Base-by-base conservation (phyloP, 192 early-diverging fungal species). In the Gryganskiella cystojenkinii region DNA sequence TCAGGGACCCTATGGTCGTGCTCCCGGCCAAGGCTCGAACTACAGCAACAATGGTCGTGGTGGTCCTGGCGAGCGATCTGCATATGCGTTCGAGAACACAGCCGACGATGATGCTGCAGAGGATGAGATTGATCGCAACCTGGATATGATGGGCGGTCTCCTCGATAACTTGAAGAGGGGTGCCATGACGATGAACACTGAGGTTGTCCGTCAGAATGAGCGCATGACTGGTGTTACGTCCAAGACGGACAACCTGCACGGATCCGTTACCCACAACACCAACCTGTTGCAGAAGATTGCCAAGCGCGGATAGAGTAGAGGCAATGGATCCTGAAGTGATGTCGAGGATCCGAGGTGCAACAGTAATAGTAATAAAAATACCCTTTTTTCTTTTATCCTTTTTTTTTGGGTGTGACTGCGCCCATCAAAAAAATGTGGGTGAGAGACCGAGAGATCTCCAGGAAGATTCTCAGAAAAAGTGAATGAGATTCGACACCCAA, bases 1-100 rank as follows among this genome's bases (percentile, higher is more conserved):
- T 15, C 76, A 87, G 4, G 72, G 83, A 22, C 53, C 62, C 14
- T 75, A 78, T 58, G 70, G 75, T 11, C 67, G 80, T 14, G 56
- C 35, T 14, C 47, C 64, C 5, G 40, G 35, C 44, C 25, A 67
- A 13, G 50, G 44, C 20, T 28, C 35, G n/a, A 63, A 51, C 24
- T 69, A 67, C 56, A 82, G 78, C 45, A 81, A 79, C 52, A 83
- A 86, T 56, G 75, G 84, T 25, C 81, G 89, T 40, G 78, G 79
- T 15, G 66, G 72, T 20, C 70, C 76, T 31, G 79, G 80, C 4
- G 87, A 90, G 61, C 86, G 90, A 61, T 78, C 80, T 8, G 79
- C 84, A 44, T 90, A 92, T 69, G 87, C 82, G 42, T 88, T 92
- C 54, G 92, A 93, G 52, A 90, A 85, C 40, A 86, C 85, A 56